phyloP scores from a whole-genome alignment of 305 asterid species.

The Salvia sclarea region DNA sequence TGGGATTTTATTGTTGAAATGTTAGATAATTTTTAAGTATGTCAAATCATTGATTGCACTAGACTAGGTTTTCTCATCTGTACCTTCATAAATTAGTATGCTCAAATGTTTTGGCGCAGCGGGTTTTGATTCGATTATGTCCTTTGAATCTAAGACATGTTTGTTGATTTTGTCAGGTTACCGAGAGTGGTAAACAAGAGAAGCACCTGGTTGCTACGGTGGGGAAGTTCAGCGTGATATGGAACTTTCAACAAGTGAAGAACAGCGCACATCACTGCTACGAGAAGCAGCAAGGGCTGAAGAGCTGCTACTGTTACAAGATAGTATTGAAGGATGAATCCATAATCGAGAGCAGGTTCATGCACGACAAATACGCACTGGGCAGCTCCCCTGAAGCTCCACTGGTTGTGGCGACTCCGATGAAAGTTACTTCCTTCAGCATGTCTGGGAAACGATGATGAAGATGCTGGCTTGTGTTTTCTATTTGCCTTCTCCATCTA shows the following conservation, averaged over 20 bases:
- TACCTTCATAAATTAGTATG: too few species aligned
- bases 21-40: conserved; percentile 1
- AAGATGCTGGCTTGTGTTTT: background rate
- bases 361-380: conserved; percentile 81
- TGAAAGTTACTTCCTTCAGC: conserved; percentile 94
- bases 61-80: too few species aligned
- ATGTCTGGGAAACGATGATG: conserved; percentile 64
- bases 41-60: too few species aligned
- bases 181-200: conserved; percentile 96
- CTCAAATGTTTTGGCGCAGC: background rate
- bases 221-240: conserved; percentile 86
- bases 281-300: conserved; percentile 87
- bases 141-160: background rate
- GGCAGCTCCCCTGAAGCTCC: conserved; percentile 92
- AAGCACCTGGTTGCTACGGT: conserved; percentile 95
- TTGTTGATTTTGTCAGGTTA: conserved; percentile 58
- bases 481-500: background rate
- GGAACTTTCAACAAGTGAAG: conserved; percentile 98
- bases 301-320: conserved; percentile 97
- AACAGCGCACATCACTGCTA: conserved; percentile 84
- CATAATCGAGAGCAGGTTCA: conserved; percentile 85
- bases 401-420: conserved; percentile 88
- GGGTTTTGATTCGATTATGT: background rate
- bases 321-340: conserved; percentile 89
- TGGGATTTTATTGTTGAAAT: background rate